A percentile compares a stretch with the other conserved stretches of the same genome.
phyloP scores from a whole-genome alignment of 306 rosid species.

The Hylodesmum podocarpum region DNA sequence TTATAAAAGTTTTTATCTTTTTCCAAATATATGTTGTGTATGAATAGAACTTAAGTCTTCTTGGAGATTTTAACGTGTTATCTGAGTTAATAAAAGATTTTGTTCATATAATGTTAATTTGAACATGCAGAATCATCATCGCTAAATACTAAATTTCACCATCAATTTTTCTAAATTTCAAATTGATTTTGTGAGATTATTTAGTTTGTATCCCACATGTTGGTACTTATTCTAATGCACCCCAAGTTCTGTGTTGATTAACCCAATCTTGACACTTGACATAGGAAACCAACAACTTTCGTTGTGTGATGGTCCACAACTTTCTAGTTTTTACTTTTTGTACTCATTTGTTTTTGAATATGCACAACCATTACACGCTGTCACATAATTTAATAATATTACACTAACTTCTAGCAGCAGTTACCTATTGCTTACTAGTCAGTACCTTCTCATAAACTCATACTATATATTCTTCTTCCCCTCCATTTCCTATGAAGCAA shows the following conservation, averaged over 20 bases:
- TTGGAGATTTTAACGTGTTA: too few relatives aligned
- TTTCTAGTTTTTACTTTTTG: constrained; percentile 16
- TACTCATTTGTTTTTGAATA: constrained; percentile 4
- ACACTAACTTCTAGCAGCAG: constrained; percentile 29
- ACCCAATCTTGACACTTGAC: neutral
- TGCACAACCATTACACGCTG: neutral
- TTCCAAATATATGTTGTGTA: too few relatives aligned
- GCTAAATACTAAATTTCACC: neutral
- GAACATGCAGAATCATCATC: neutral
- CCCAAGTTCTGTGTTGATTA: neutral
- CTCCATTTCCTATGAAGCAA: constrained; percentile 1
- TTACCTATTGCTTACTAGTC: constrained; percentile 28
- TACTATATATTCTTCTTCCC: constrained; percentile 15
- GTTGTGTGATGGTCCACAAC: constrained; percentile 3
- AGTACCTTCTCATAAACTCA: constrained; percentile 28
- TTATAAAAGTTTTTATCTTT: too few relatives aligned
- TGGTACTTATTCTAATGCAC: neutral
- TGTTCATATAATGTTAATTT: too few relatives aligned
- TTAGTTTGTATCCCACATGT: neutral
- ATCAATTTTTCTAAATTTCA: neutral
- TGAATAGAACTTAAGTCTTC: neutral
- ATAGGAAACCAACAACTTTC: neutral
- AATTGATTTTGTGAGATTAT: neutral
- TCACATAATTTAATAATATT: constrained; percentile 17
- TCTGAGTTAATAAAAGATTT: too few relatives aligned